Evolutionary conservation across 2,329 filamentous ascomycete species (phyloP).

Genomic region (Iodosphaeria phyllophila): DNA sequence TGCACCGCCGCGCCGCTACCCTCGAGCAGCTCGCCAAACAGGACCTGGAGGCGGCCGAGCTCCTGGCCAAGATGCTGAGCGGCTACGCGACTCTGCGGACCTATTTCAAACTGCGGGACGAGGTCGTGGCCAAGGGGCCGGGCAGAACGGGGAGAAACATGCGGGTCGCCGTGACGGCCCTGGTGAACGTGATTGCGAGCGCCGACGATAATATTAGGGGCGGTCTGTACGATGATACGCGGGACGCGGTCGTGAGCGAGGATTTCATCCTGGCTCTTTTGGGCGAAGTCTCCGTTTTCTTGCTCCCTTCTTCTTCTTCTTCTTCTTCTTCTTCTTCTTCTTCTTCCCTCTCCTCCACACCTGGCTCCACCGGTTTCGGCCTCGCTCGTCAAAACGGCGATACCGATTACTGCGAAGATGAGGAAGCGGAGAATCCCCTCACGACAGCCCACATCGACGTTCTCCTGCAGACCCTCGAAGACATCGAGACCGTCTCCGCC

Average conservation of each 20-base stretch:
- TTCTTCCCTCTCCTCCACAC: no score
- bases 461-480: constrained; percentile 40
- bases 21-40: constrained; percentile 53
- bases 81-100: constrained; percentile 82
- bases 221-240: constrained; percentile 65
- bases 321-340: no score
- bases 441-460: constrained; percentile 54
- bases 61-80: constrained; percentile 71
- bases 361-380: no score
- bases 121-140: no score
- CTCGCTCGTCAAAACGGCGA: no score
- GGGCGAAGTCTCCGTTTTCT: constrained; percentile 65
- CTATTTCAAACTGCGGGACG: constrained; percentile 80
- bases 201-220: constrained; percentile 83
- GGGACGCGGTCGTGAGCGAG: constrained; percentile 70
- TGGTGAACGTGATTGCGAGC: constrained; percentile 70
- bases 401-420: no score
- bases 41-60: constrained; percentile 64
- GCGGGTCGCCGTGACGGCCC: constrained; percentile 41
- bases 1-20: constrained; percentile 52
- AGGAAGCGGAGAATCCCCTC: constrained; percentile 38
- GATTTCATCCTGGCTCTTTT: constrained; percentile 72
- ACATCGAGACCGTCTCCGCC: constrained; percentile 51
- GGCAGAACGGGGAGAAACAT: constrained; percentile 15
- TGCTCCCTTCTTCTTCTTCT: no score